A percentile compares a stretch with the other conserved stretches of the same genome.
phyloP scores from a whole-genome alignment of 371 early-diverging fungal species.

The Syncephalastrum monosporum region DNA sequence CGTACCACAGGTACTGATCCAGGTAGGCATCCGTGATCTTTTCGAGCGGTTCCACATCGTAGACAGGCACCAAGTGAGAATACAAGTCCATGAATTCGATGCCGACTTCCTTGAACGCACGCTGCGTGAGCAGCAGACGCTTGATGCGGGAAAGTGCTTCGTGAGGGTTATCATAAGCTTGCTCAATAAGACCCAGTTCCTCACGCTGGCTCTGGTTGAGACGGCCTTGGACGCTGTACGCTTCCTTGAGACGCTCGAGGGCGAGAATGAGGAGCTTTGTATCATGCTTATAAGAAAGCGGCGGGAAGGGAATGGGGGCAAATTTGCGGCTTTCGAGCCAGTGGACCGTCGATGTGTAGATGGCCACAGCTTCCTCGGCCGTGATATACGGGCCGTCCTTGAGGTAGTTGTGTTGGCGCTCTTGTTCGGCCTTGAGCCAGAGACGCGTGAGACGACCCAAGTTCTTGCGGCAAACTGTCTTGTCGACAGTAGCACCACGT shows the following conservation, averaged over 20 bases:
- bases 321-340: constrained; percentile 98
- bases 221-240: constrained; percentile 94
- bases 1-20: constrained; percentile 99
- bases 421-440: constrained; percentile 98
- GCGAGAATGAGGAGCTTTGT: constrained; percentile 95
- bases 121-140: constrained; percentile 93
- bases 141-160: constrained; percentile 95
- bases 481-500: constrained; percentile 99
- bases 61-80: constrained; percentile 93
- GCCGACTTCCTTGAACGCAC: constrained; percentile 99
- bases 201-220: constrained; percentile 96
- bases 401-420: constrained; percentile 97
- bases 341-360: constrained; percentile 96
- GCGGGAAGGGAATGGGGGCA: constrained; percentile 98
- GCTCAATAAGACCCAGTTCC: constrained; percentile 96
- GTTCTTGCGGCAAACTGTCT: constrained; percentile 97
- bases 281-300: constrained; percentile 98
- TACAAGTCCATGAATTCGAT: constrained; percentile 99
- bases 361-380: constrained; percentile 97
- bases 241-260: constrained; percentile 94
- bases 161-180: constrained; percentile 97
- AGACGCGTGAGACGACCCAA: constrained; percentile 98
- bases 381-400: constrained; percentile 98
- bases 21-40: constrained; percentile 99
- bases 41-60: constrained; percentile 97